These are phyloP conservation scores for Schwanniomyces vanrijiae DNA, from an alignment of 805 yeast species.

Conservation along the genomic window DNA sequence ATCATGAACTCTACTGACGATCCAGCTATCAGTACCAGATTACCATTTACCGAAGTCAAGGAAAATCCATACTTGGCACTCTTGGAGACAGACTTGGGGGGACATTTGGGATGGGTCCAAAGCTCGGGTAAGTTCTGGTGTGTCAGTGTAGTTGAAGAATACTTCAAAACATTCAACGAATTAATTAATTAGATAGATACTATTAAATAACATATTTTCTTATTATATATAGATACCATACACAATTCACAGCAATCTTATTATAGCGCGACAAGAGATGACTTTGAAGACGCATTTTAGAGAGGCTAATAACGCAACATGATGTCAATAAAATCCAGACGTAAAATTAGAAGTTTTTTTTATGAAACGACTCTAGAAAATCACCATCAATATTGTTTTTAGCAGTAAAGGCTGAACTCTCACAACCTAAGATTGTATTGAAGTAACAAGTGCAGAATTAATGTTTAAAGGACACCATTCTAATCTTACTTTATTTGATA, in stretches of 20 bases:
- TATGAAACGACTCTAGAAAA: not conserved
- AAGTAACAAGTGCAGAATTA: not conserved
- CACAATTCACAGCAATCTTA: not conserved
- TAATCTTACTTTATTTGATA: constrained; percentile 35
- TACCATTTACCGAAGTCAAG: constrained; percentile 53
- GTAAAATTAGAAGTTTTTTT: not conserved
- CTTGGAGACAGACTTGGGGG: constrained; percentile 67
- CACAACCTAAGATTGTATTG: not conserved
- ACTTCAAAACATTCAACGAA: constrained; percentile 24
- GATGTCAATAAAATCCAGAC: not conserved
- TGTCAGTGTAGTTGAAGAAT: constrained; percentile 36
- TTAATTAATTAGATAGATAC: constrained; percentile 2
- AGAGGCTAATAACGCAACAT: not conserved
- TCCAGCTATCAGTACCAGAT: constrained; percentile 60
- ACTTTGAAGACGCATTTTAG: not conserved
- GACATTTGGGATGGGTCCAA: constrained; percentile 80
- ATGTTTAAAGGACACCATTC: constrained; percentile 21
- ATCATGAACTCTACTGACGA: constrained; percentile 70
- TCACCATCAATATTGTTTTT: not conserved
- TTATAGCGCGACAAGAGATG: not conserved
- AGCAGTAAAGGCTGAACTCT: not conserved
- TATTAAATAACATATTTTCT: not conserved
- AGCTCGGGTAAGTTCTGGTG: constrained; percentile 65
- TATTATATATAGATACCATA: not conserved
- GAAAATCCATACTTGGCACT: constrained; percentile 60